Conservation (phyloP, 208 protist species). For the Wallacemonas sp. region DNA sequence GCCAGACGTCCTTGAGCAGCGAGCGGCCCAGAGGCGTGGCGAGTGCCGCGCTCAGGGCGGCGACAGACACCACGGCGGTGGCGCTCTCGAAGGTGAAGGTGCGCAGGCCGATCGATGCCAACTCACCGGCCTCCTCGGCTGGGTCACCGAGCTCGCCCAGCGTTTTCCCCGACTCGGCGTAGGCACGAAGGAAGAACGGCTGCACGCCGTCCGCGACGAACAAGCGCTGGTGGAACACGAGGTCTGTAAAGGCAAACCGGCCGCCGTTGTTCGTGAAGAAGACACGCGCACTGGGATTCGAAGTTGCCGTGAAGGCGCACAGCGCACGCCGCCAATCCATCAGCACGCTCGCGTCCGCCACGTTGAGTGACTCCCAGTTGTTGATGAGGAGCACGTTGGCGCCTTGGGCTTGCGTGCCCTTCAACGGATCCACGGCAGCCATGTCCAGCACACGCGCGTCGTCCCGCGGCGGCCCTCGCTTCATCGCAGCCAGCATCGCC, state of each 20-base stretch:
- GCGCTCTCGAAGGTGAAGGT: conserved; percentile 29
- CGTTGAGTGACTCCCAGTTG: conserved; percentile 33
- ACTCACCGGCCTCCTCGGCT: conserved; percentile 36
- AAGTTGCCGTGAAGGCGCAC: conserved; percentile 7
- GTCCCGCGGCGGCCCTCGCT: background rate
- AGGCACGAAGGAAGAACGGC: conserved; percentile 32
- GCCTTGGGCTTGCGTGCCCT: conserved; percentile 23
- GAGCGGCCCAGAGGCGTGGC: background rate
- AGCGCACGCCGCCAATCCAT: conserved; percentile 22
- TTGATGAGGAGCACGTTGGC: conserved; percentile 46
- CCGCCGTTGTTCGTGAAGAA: conserved; percentile 30
- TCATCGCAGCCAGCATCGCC: conserved; percentile 13
- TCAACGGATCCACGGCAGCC: conserved; percentile 8
- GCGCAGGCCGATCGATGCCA: conserved; percentile 25
- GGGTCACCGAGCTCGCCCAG: conserved; percentile 24
- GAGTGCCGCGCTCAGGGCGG: conserved; percentile 17
- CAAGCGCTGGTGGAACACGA: conserved; percentile 25
- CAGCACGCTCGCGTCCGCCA: background rate
- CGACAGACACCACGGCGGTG: background rate
- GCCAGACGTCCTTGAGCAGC: conserved; percentile 41
- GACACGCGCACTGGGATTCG: conserved; percentile 37
- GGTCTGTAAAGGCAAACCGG: conserved; percentile 24
- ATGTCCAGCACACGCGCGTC: conserved; percentile 3
- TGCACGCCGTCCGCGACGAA: conserved; percentile 26
- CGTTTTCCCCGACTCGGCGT: conserved; percentile 20